Evolutionary conservation across 805 yeast genomes (phyloP), one percentile per base, ranked within the genome.

Genomic region (Metschnikowia vanudenii): DNA sequence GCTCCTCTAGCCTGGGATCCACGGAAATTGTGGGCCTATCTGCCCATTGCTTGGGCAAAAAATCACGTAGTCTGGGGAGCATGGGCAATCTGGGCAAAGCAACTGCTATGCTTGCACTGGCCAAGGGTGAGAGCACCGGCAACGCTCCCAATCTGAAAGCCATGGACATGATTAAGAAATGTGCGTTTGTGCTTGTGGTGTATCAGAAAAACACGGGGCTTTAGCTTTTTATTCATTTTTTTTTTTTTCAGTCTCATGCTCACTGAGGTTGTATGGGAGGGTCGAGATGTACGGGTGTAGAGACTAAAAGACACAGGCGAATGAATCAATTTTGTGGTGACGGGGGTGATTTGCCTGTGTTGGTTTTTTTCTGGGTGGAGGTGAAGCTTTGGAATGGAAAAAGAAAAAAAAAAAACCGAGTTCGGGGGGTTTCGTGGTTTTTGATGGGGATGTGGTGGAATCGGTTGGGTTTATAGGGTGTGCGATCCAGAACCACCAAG

Each of bases 1-100:
- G 63, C 46, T 70, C 74, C 41, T 62, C 60, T 47, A 69, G 59
- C 51, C 70, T 58, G 20, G 52, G 51, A 47, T 64, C 70, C 6
- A 33, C 43, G 35, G 46, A 24, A 3, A 37, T 38, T 28, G 14
- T n/a, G n/a, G 43, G 33, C 16, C 18, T 30, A 8, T 46, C 33
- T 11, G 50, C 33, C 46, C 45, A 30, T n/a, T 37, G 41, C 9
- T 20, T 26, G 30, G 58, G 58, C 37, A 54, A 41, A 10, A 54
- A 41, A 22, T 50, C 51, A 10, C 45, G 45, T 41, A 54, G 39
- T 18, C 26, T 36, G 33, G 56, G 56, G 19, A 54, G 47, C 29
- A 40, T 39, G 14, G 52, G 55, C 26, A 53, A 19, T 17, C 38
- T 40, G 30, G 58, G 55, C 47, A 54, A 49, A 4, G 49, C 49